Percentiles rank a stretch among this genome's conserved stretches.
phyloP scores from a whole-genome alignment of 208 protist genomes.

The Leishmania mexicana region DNA sequence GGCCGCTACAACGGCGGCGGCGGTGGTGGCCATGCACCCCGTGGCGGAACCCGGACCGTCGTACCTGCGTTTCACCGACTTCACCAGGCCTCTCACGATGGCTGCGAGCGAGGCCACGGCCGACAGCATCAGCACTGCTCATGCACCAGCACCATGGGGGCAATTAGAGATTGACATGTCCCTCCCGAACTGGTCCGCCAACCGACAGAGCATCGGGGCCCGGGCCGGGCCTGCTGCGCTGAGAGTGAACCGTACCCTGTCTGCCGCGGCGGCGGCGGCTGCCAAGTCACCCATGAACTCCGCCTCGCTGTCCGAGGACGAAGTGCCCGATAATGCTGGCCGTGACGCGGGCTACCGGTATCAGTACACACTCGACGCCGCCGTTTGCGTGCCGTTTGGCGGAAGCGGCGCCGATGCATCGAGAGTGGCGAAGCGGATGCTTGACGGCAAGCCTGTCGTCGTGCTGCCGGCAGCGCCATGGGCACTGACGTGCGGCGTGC shows the following conservation, averaged over 20 bases:
- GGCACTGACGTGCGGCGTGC: conserved; percentile 49
- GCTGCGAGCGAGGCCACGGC: background rate
- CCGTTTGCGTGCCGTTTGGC: conserved; percentile 21
- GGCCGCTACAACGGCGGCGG: background rate
- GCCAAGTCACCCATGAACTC: conserved; percentile 28
- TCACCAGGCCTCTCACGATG: conserved; percentile 13
- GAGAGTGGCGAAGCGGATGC: conserved; percentile 10
- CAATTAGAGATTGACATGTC: conserved; percentile 26
- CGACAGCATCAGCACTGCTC: background rate
- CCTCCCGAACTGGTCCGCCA: conserved; percentile 24
- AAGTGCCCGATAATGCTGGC: background rate
- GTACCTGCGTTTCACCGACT: conserved; percentile 27
- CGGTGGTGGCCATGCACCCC: background rate
- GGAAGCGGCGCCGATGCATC: background rate
- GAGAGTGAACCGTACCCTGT: conserved; percentile 20
- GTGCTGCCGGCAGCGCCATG: conserved; percentile 27
- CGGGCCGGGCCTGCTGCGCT: conserved; percentile 24
- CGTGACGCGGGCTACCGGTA: conserved; percentile 1
- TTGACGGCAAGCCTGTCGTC: conserved; percentile 9
- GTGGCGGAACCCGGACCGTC: conserved; percentile 10
- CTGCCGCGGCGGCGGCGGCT: background rate
- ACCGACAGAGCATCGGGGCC: conserved; percentile 30
- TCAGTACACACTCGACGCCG: conserved; percentile 32
- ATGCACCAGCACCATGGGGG: conserved; percentile 8
- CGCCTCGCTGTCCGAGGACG: conserved; percentile 25